A percentile compares a stretch with the other conserved stretches of the same genome.
These are phyloP conservation scores for Cordyceps tenuipes DNA, from an alignment of 2,329 filamentous ascomycete genomes.

Conservation along the genomic window DNA sequence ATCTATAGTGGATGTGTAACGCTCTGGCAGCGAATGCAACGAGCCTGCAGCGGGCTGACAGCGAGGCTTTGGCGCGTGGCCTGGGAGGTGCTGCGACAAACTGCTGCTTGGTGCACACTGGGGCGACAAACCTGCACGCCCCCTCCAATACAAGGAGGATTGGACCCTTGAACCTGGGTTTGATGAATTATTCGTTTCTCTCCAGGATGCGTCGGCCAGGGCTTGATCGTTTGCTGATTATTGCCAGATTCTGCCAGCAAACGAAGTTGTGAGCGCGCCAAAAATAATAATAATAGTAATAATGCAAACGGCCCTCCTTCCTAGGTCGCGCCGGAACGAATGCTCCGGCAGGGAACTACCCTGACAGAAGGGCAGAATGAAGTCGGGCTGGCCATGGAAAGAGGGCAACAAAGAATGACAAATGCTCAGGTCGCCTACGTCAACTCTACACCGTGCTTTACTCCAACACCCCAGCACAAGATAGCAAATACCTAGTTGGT, in stretches of 20 bases:
- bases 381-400: background rate
- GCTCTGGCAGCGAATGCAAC: background rate
- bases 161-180: slow-evolving; percentile 6
- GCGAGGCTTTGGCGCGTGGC: background rate
- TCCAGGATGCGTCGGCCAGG: background rate
- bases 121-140: background rate
- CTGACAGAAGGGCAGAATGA: background rate
- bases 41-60: background rate
- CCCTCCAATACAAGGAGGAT: background rate
- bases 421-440: background rate
- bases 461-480: background rate
- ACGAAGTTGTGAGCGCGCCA: background rate
- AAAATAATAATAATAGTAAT: background rate
- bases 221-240: background rate
- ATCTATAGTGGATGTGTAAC: background rate
- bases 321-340: background rate
- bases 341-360: background rate
- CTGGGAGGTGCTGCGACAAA: background rate
- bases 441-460: background rate
- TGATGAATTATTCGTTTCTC: background rate
- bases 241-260: background rate
- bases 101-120: background rate
- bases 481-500: background rate
- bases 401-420: background rate
- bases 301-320: too few relatives aligned